Evolutionary conservation across 768 basidiomycete species (phyloP), one percentile per base, ranked within the genome.

Genomic region (Russula abietina): DNA sequence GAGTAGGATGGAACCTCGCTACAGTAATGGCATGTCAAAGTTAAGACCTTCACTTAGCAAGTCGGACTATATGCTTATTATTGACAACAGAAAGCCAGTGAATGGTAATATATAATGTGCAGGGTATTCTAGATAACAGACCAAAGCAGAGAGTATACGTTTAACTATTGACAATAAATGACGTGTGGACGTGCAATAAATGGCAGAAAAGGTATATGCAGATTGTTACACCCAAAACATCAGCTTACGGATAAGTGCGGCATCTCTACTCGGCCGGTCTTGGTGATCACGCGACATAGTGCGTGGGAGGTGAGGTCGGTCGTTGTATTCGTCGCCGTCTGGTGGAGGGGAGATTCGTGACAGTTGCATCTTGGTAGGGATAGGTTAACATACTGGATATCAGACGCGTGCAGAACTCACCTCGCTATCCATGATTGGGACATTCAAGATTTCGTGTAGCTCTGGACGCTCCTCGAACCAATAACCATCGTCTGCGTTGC

Each of bases 381-480:
- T 38, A 55, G 12, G 50, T 36, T 26, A 36, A 53, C n/a, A 19
- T 26, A 12, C 19, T 24, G 39, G 36, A 36, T 33, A 36, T 11
- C 38, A 48, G 24, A 61, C 1, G 28, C 28, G 16, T 26, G 12
- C 30, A 33, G 8, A 9, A 69, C 80, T 58, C 67, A 89, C 91
- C 76, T 89, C 86, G 56, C 78, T 76, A 61, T 79, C 82, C 89
- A 93, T 91, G 32, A 90, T 75, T 52, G 78, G 78, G 32, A 80
- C 75, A 30, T 78, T 79, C 49, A 92, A 74, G 28, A 91, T 72
- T 11, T 83, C 79, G 51, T 78, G 72, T 57, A 93, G 79, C 45
- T 77, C 75, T 3, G 69, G 70, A 51, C 85, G 81, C 51, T 85
- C 82, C n/a, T 74, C 74, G 70, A 88, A 87, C 49, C 79, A 77